Base-by-base conservation (phyloP, 805 yeast genomes). In the Candida sakaeoensis region DNA sequence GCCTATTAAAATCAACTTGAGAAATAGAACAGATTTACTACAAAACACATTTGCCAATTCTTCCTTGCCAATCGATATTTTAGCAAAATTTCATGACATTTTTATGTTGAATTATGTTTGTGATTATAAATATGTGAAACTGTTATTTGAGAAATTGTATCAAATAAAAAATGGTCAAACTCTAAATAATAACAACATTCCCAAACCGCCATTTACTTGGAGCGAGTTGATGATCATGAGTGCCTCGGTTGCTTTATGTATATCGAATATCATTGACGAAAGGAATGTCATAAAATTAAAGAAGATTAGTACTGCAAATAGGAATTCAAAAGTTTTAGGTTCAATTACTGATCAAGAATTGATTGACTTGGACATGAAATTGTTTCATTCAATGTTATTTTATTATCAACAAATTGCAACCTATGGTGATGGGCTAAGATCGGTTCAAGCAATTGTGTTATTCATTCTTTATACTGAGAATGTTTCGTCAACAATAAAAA, bases 371-470 rank as follows among this genome's bases (percentile, higher is more conserved):
- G 56, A 56, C 33, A 34, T 46, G 4, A 41, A 48, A 8, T 45
- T 56, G 16, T 46, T 60, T 31, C 45, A 50, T 40, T 51, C 48
- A 36, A 57, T 79, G 1, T 52, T 79, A 15, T 74, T 58, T 49
- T 81, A 76, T 51, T 81, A 72, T 48, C 77, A 75, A 47, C 53
- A 77, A 6, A 58, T 75, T 2, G 50, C 70, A 24, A 71, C 75
- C 46, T 81, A 75, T 43, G 82, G 81, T 8, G 37, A 74, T 0
- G 58, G 57, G 8, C 37, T 75, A 0, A 57, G 58, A 27, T 68
- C 80, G 2, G 57, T 79, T 12, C 78, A 70, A 50, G 84, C 77
- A 0, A 58, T 79, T 7, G 44, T 82, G 16, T 48, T 80, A 15
- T 53, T 82, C 33, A 55, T 72, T 1, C 42, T 60, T 4, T 74